Conservation (phyloP, 2,329 filamentous ascomycete genomes). For the Microthyrium microscopicum region DNA sequence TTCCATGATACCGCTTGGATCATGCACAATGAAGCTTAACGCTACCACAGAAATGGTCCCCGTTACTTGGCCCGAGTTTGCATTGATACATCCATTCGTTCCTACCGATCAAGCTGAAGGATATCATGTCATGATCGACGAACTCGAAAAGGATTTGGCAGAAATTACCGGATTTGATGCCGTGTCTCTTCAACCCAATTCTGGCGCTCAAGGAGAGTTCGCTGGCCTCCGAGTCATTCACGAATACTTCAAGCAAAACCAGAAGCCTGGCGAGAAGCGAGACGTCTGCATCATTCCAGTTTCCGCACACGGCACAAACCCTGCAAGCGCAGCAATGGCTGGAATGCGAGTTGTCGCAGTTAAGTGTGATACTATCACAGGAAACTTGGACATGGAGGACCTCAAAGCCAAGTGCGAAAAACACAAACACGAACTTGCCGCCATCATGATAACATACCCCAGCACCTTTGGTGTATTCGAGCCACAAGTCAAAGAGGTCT, state of each 20-base stretch:
- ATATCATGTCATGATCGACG: constrained; percentile 52
- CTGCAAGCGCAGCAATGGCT: constrained; percentile 86
- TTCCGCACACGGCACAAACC: constrained; percentile 91
- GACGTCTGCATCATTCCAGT: constrained; percentile 91
- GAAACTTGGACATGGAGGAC: constrained; percentile 77
- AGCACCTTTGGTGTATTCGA: constrained; percentile 93
- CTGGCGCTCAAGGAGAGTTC: constrained; percentile 89
- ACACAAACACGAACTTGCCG: constrained; percentile 68
- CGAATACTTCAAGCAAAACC: constrained; percentile 56
- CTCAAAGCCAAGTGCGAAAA: constrained; percentile 79
- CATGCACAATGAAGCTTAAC: constrained; percentile 98
- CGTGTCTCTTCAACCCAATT: constrained; percentile 88
- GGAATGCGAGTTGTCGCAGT: constrained; percentile 87
- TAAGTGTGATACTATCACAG: constrained; percentile 75
- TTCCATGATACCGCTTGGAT: constrained; percentile 94
- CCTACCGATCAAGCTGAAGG: constrained; percentile 47
- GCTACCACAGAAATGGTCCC: constrained; percentile 86
- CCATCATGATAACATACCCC: constrained; percentile 95
- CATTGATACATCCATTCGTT: constrained; percentile 67
- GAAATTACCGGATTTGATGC: constrained; percentile 79
- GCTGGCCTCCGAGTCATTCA: constrained; percentile 77
- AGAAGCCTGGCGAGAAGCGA: constrained; percentile 49
- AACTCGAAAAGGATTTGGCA: constrained; percentile 59
- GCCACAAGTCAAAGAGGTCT: constrained; percentile 71
- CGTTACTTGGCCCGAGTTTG: constrained; percentile 59